Percentiles rank a stretch among this genome's conserved stretches.
phyloP scores from a whole-genome alignment of 2,329 filamentous ascomycete genomes.

The Graphiopsis chlorocephala region DNA sequence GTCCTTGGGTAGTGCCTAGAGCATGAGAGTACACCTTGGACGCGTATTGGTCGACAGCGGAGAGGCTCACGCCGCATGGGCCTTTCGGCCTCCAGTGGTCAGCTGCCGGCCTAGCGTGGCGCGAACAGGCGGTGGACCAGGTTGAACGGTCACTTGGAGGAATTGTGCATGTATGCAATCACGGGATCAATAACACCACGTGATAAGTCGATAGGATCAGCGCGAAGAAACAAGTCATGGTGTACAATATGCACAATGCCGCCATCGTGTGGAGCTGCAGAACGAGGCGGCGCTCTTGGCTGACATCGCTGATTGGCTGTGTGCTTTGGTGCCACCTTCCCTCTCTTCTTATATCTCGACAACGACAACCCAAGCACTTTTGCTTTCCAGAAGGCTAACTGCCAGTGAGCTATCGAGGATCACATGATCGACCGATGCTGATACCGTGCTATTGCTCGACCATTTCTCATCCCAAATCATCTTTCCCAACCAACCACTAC shows the following conservation, averaged over 20 bases:
- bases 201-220: neutral
- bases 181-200: neutral
- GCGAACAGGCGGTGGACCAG: neutral
- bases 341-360: neutral
- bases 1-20: neutral
- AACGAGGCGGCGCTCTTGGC: constrained; percentile 2
- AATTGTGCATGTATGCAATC: neutral
- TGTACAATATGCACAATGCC: neutral
- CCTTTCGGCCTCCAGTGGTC: neutral
- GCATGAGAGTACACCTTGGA: neutral
- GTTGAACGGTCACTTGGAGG: neutral
- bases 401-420: neutral
- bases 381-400: neutral
- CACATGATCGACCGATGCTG: neutral
- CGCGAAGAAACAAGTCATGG: neutral
- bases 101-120: neutral
- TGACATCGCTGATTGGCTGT: constrained; percentile 3
- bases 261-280: neutral
- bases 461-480: neutral
- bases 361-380: neutral
- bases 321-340: neutral
- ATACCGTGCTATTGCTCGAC: neutral
- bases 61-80: neutral
- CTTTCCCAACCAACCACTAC: neutral
- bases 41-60: neutral